Evolutionary conservation across 257 asterid species (phyloP).

Genomic region (Osmanthus fragrans): DNA sequence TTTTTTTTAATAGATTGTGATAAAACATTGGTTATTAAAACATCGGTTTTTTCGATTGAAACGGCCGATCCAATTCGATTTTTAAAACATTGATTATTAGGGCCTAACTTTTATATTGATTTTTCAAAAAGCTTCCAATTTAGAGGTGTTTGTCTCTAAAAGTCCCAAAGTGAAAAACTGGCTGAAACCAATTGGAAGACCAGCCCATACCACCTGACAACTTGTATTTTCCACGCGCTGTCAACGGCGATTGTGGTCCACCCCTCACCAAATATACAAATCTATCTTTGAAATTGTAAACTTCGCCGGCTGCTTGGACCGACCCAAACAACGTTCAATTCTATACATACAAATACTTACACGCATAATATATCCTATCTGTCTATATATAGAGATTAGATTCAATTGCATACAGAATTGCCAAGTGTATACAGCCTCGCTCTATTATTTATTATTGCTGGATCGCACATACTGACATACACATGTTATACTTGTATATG

Average conservation of each 20-base stretch:
- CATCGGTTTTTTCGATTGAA: too few species aligned
- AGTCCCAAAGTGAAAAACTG: not conserved
- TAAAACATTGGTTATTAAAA: too few species aligned
- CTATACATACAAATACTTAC: constrained; percentile 4
- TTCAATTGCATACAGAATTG: constrained; percentile 22
- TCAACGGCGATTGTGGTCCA: not conserved
- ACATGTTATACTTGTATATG: constrained; percentile 21
- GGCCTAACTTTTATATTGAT: too few species aligned
- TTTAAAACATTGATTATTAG: too few species aligned
- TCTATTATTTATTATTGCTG: constrained; percentile 44
- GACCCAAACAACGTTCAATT: constrained; percentile 24
- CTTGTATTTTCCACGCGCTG: constrained; percentile 6
- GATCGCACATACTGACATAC: constrained; percentile 45
- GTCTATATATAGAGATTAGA: not conserved
- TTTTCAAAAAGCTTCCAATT: too few species aligned
- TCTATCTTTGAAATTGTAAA: not conserved
- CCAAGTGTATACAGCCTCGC: constrained; percentile 4
- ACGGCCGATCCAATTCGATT: too few species aligned
- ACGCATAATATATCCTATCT: not conserved
- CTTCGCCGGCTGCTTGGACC: constrained; percentile 37
- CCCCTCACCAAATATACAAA: not conserved
- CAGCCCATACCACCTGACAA: not conserved
- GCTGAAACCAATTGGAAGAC: constrained; percentile 1
- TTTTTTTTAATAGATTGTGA: too few species aligned
- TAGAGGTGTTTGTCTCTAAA: too few species aligned